A percentile compares a stretch with the other conserved stretches of the same genome.
These are phyloP conservation scores for Pleurotus ostreatus DNA, from an alignment of 768 basidiomycete species.

Conservation along the genomic window DNA sequence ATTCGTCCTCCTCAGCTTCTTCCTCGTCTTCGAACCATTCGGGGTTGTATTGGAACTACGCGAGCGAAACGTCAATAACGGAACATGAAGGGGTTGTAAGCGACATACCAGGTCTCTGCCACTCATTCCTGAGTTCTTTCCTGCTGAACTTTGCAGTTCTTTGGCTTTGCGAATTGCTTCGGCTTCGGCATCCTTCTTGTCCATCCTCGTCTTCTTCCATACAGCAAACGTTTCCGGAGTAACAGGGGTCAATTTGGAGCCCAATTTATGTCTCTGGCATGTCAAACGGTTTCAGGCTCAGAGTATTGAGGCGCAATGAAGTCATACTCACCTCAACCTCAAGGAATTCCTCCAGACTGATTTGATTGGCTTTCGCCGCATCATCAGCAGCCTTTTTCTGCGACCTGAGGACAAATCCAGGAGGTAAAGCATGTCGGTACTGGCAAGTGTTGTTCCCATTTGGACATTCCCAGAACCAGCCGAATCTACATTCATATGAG, in stretches of 20 bases:
- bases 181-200: slow-evolving; percentile 90
- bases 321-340: slow-evolving; percentile 79
- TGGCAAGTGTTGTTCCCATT: slow-evolving; percentile 79
- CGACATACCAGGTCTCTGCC: slow-evolving; percentile 84
- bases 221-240: slow-evolving; percentile 86
- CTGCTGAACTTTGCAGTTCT: slow-evolving; percentile 74
- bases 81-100: slow-evolving; percentile 2
- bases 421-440: slow-evolving; percentile 93
- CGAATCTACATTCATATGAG: slow-evolving; percentile 44
- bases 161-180: slow-evolving; percentile 82
- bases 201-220: slow-evolving; percentile 94
- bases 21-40: slow-evolving; percentile 89
- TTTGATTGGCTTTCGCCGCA: slow-evolving; percentile 82
- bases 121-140: slow-evolving; percentile 91
- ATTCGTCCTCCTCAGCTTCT: slow-evolving; percentile 47
- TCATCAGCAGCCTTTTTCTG: slow-evolving; percentile 91
- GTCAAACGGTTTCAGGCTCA: neutral
- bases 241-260: slow-evolving; percentile 85
- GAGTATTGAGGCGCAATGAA: slow-evolving; percentile 1
- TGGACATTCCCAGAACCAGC: slow-evolving; percentile 97
- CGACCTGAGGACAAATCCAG: slow-evolving; percentile 93
- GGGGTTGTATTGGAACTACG: slow-evolving; percentile 91
- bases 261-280: slow-evolving; percentile 87
- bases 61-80: slow-evolving; percentile 8
- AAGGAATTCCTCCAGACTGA: slow-evolving; percentile 94